Evolutionary conservation across 768 basidiomycete species (phyloP).

Genomic region (Trametes gibbosa): DNA sequence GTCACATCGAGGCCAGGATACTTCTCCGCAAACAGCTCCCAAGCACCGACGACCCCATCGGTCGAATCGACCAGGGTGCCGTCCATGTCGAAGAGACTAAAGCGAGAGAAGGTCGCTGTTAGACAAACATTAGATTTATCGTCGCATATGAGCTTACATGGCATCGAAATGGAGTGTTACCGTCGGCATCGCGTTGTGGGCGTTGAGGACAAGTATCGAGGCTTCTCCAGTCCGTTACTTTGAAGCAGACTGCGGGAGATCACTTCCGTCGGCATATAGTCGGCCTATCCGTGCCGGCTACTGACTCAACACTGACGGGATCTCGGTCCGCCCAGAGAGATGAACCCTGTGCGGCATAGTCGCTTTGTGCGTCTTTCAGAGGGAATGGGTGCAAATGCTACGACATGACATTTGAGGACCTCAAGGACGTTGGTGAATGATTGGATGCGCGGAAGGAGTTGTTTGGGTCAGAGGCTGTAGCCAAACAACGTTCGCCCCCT

Average conservation of each 20-base stretch:
- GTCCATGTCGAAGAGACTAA: slow-evolving; percentile 80
- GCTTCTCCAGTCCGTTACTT: background rate
- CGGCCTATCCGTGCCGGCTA: background rate
- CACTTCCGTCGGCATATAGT: background rate
- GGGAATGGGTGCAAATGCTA: background rate
- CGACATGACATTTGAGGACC: background rate
- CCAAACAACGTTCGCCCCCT: slow-evolving; percentile 16
- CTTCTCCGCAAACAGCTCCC: slow-evolving; percentile 69
- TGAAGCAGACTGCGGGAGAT: too few relatives aligned
- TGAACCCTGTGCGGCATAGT: too few relatives aligned
- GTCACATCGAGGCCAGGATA: slow-evolving; percentile 65
- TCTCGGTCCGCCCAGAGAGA: background rate
- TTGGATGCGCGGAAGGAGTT: background rate
- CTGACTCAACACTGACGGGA: background rate
- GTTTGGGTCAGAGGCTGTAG: slow-evolving; percentile 30
- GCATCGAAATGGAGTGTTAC: slow-evolving; percentile 39
- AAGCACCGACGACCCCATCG: slow-evolving; percentile 77
- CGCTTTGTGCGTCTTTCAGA: background rate
- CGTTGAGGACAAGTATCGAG: background rate
- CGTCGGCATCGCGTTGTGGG: slow-evolving; percentile 27
- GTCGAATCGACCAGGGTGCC: slow-evolving; percentile 83
- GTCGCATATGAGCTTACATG: slow-evolving; percentile 31
- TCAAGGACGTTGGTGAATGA: background rate
- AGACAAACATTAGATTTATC: background rate
- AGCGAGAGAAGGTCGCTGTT: background rate